Evolutionary conservation across 1,284 basidiomycete species (phyloP), one percentile per base, ranked within the genome.

Genomic region (Tilletiopsis washingtonensis): DNA sequence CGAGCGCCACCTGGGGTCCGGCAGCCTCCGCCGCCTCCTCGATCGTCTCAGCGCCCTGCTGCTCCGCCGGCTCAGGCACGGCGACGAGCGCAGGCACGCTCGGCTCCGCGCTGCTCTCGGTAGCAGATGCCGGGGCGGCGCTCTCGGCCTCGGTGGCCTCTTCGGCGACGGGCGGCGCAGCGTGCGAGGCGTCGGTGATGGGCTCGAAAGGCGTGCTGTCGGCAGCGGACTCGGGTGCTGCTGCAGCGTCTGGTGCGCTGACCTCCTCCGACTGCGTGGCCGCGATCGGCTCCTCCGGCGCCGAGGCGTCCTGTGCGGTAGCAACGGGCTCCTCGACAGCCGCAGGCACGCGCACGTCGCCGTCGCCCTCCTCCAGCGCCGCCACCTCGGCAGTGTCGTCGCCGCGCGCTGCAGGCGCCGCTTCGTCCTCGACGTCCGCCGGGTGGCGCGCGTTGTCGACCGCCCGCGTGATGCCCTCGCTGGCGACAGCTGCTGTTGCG

Each of bases 401-500:
- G n/a, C n/a, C n/a, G n/a, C n/a, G n/a, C n/a, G n/a, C n/a, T n/a
- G n/a, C n/a, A n/a, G n/a, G n/a, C n/a, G n/a, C n/a, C n/a, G n/a
- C n/a, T n/a, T n/a, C n/a, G n/a, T n/a, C n/a, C n/a, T n/a, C n/a
- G n/a, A n/a, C n/a, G 12, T 34, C 32, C 17, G 32, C 32, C 12
- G 32, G 32, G 32, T 3, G 32, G 12, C 12, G 12, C 32, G 17
- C 12, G 17, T 34, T 34, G 32, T 34, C 32, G 32, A 34, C 32
- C 32, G 32, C 32, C 17, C 32, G 32, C 12, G 32, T 17, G 32
- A 34, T 34, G 17, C 20, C 43, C 23, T 4, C 14, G 12, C 43
- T 21, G 5, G 25, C 34, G n/a, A 47, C 40, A 17, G 46, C 36
- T 25, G 46, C 46, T 14, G 46, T 47, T 17, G 46, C 46, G 14